These are phyloP conservation scores for Leccinum fuscescens DNA, from an alignment of 1,284 basidiomycete species.

Conservation along the genomic window DNA sequence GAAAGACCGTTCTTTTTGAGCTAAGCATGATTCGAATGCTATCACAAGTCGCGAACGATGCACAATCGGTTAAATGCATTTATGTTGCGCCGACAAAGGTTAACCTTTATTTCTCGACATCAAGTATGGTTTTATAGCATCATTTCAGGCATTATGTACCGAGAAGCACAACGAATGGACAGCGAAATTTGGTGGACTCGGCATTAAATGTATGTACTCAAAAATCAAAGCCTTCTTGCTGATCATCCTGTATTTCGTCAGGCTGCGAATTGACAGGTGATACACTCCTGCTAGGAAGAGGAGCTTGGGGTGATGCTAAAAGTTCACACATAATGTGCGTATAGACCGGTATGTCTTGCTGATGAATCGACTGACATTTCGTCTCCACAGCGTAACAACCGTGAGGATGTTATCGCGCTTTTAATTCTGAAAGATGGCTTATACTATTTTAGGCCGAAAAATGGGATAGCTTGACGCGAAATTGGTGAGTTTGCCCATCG, in stretches of 20 bases:
- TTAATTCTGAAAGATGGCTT: slow-evolving; percentile 5
- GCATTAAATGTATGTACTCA: slow-evolving; percentile 60
- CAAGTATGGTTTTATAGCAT: background rate
- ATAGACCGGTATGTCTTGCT: slow-evolving; percentile 2
- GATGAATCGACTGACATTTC: slow-evolving; percentile 6
- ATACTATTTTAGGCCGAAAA: slow-evolving; percentile 74
- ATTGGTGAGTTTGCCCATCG: slow-evolving; percentile 54
- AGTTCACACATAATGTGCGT: slow-evolving; percentile 74
- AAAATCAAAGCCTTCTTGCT: background rate
- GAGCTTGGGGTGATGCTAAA: slow-evolving; percentile 70
- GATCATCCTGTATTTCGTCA: slow-evolving; percentile 28
- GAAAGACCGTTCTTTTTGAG: slow-evolving; percentile 94
- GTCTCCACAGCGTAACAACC: slow-evolving; percentile 64
- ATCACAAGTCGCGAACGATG: slow-evolving; percentile 39
- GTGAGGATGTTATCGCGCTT: slow-evolving; percentile 37
- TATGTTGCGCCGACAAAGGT: slow-evolving; percentile 97
- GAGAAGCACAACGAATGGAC: slow-evolving; percentile 88
- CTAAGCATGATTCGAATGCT: slow-evolving; percentile 83
- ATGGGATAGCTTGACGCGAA: slow-evolving; percentile 88
- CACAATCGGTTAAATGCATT: slow-evolving; percentile 64
- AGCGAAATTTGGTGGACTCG: slow-evolving; percentile 71
- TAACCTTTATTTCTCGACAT: slow-evolving; percentile 4
- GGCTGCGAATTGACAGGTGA: slow-evolving; percentile 93
- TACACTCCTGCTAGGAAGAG: slow-evolving; percentile 61
- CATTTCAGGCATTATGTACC: slow-evolving; percentile 75